Base-by-base conservation (phyloP, 495 filamentous ascomycete genomes). In the Talaromyces stipitatus region DNA sequence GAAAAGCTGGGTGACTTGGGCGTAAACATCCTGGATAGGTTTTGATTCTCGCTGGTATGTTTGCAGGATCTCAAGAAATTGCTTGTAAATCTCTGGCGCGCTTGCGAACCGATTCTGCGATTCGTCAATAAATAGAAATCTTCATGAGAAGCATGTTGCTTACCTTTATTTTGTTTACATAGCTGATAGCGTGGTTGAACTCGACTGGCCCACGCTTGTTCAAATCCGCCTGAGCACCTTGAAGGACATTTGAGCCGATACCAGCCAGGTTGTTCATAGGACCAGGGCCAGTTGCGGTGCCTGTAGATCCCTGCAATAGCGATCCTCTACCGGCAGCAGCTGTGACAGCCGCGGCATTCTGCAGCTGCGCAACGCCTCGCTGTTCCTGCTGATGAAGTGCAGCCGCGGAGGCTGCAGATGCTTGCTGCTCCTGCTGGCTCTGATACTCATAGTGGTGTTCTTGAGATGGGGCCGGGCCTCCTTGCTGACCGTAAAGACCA, bases 131-230 rank as follows among this genome's bases (percentile, higher is more conserved):
- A 11, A 47, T 4, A 47, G 23, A 28, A 58, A 20, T 20, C 55
- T 16, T 18, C 30, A 18, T 26, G 43, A 57, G 23, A 14, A 58
- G n/a, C 5, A 27, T n/a, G 23, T 14, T 14, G 58, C 76, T 65
- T 69, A 95, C 92, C 85, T 99, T 99, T 55, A 99, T 99, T 73
- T 99, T 99, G 68, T 99, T 99, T 46, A 99, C 95, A 66, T 99
- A 99, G 67, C 91, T 97, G 58, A 99, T 99, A 0, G 95, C 95
- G 75, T 99, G 95, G 70, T 99, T 99, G 74, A 99, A 99, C 66
- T 99, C 95, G 2, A 99, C 95, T 11, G 95, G 95, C 10, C 91
- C 91, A 58, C 91, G 81, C 72, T 94, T 94, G 70, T 92, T 90
- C 58, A 89, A 68, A 36, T 82, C 87, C 4, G 77, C 71, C 56